Conservation (phyloP, 129 eudicot genomes). For the Helianthus tuberosus region DNA sequence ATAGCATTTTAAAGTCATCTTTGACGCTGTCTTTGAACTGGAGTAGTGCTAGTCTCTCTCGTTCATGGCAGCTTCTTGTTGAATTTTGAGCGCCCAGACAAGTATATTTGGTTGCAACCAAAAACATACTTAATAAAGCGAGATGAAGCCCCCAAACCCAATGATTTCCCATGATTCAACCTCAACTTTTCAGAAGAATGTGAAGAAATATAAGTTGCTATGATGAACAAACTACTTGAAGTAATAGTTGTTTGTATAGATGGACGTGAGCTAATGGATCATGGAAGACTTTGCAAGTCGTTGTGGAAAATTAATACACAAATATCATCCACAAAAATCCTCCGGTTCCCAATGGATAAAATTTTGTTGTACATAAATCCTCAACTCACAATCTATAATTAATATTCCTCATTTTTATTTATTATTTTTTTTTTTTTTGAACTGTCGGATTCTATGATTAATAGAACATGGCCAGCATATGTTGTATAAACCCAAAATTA, state of each 20-base stretch:
- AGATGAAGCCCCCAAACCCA: constrained; percentile 1
- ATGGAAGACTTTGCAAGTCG: neutral
- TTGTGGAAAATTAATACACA: too few species aligned
- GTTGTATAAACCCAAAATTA: too few species aligned
- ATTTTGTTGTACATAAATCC: too few species aligned
- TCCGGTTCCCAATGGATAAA: too few species aligned
- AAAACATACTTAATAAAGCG: neutral
- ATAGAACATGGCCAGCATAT: too few species aligned
- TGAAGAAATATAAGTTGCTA: neutral
- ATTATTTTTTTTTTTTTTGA: too few species aligned
- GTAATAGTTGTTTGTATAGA: neutral
- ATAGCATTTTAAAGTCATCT: constrained; percentile 7
- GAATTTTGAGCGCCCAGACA: neutral
- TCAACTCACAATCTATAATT: too few species aligned
- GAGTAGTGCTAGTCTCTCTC: constrained; percentile 36
- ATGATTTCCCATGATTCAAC: neutral
- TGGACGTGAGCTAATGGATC: too few species aligned
- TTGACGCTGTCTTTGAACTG: constrained; percentile 11
- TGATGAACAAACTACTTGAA: neutral
- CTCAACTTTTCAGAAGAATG: neutral
- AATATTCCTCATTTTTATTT: too few species aligned
- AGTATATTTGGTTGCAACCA: neutral
- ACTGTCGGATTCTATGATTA: too few species aligned
- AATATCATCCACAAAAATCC: too few species aligned
- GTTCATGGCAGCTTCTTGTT: neutral